phyloP scores from a whole-genome alignment of 192 early-diverging fungal genomes.

The Coemansia sp. region DNA sequence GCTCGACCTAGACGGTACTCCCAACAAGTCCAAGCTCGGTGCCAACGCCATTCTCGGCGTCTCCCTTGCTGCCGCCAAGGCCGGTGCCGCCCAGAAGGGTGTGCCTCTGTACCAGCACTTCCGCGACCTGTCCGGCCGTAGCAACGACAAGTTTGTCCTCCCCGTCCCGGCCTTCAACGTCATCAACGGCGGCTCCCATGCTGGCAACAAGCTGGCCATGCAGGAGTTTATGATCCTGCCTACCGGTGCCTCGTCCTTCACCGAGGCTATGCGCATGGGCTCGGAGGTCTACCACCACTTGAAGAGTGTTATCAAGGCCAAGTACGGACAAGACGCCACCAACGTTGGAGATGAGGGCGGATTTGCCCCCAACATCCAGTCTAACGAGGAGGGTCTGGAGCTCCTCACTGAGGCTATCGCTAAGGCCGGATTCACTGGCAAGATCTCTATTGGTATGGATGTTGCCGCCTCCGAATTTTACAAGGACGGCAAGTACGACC shows the following conservation, averaged over 20 bases:
- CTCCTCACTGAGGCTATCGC: slow-evolving; percentile 88
- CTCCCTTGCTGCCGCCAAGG: slow-evolving; percentile 93
- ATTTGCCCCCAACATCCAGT: slow-evolving; percentile 99
- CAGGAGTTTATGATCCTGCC: slow-evolving; percentile 99
- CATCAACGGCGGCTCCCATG: slow-evolving; percentile 99
- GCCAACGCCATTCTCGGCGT: slow-evolving; percentile 99
- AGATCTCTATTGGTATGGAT: slow-evolving; percentile 98
- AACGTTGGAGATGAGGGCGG: slow-evolving; percentile 99
- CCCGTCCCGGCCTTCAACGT: slow-evolving; percentile 99
- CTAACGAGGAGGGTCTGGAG: slow-evolving; percentile 94
- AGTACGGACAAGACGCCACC: slow-evolving; percentile 99
- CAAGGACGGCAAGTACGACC: slow-evolving; percentile 95
- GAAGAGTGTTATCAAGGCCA: slow-evolving; percentile 97
- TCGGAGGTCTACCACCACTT: slow-evolving; percentile 96
- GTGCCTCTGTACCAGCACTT: slow-evolving; percentile 96
- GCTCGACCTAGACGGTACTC: slow-evolving; percentile 89
- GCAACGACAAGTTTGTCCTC: slow-evolving; percentile 85
- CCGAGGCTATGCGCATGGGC: slow-evolving; percentile 97
- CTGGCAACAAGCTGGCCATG: slow-evolving; percentile 99
- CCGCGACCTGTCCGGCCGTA: slow-evolving; percentile 80
- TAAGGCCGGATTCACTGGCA: slow-evolving; percentile 94
- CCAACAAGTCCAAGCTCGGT: slow-evolving; percentile 95
- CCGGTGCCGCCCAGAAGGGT: slow-evolving; percentile 92
- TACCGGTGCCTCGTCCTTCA: slow-evolving; percentile 88
- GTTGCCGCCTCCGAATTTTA: slow-evolving; percentile 98